Base-by-base conservation (phyloP, 1,284 basidiomycete genomes). In the Marasmius sp. region DNA sequence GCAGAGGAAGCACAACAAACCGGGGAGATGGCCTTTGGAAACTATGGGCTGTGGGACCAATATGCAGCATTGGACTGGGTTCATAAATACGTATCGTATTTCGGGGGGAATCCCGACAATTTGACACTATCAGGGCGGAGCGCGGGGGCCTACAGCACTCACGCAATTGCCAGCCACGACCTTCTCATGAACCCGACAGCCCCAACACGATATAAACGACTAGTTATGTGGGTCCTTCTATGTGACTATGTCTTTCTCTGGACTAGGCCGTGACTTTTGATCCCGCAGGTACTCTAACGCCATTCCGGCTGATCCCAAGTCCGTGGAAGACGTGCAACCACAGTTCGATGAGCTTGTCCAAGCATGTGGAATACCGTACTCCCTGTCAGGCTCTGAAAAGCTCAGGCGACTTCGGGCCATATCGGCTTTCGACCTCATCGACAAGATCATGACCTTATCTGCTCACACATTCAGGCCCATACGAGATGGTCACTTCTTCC, bases 11-110 rank as follows among this genome's bases (percentile, higher is more conserved):
- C 63, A 7, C 39, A 52, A 58, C 33, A 27, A 9, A 57, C 36
- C 10, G 61, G 54, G 11, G 63, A 64, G 33, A 34, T 45, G 11
- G 61, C 61, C 16, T 59, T 48, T 22, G 63, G 63, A 22, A 64
- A 64, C 33, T 64, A 64, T 27, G 63, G 63, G 12, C 45, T 64
- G 11, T 64, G 63, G 63, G 63, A 64, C n/a, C 63, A 64, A 34
- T 12, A 52, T 27, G 58, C 54, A 10, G 63, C 63, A 16, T 53
- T 64, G 47, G 48, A 57, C 18, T 64, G 61, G 63, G 54, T 62
- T 8, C 58, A 64, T 43, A 36, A 58, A 20, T 33, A 61, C 37
- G 48, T 57, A 4, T 61, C 47, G 33, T 47, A 60, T 56, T 64
- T 64, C 47, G 63, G 63, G n/a, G 63, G 63, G 16, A 60, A 64